Evolutionary conservation across 2,329 filamentous ascomycete genomes (phyloP), one percentile per base, ranked within the genome.

Genomic region (Penicillium psychrosexuale): DNA sequence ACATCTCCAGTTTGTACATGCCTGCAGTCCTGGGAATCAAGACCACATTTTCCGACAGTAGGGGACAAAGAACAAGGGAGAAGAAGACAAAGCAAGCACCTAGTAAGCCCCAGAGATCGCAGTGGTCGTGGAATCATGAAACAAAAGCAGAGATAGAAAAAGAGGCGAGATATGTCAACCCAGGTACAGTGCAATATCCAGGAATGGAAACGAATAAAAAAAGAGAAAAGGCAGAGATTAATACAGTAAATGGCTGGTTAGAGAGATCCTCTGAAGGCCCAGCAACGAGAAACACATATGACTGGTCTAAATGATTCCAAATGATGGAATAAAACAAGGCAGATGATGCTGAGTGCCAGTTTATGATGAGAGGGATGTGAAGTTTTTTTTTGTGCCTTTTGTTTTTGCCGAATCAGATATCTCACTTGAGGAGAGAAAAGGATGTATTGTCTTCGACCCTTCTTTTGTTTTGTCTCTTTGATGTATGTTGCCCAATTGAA

Each of bases 1-100:
- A 59, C 17, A 60, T 59, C 51, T 57, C 57, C 55, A 53, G 48
- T 61, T 59, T 63, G 50, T 59, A 63, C 59, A 63, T 52, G 48
- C 30, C 47, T 42, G 36, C 27, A 47, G 38, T 19, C 40, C 17
- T 42, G 28, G 15, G n/a, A 33, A 19, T 12, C 51, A 48, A 31
- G 22, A 51, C 24, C 48, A 45, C 39, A 19, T 51, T 30, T 37
- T 45, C 39, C 48, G 31, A 45, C 48, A 51, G 38, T 48, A 51
- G 40, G 52, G 47, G 50, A 47, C 44, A 51, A 46, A 57, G 38
- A 37, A 46, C 56, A 50, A 42, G 27, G 22, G n/a, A 51, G 40
- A 49, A 40, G 39, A 54, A 54, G 48, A 46, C 19, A 52, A 42
- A 47, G 47, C 15, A 48, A 50, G 19, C 30, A 50, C 44, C 51